Evolutionary conservation across 805 yeast species (phyloP), one percentile per base, ranked within the genome.

Genomic region (Jamesozyma hellenica): DNA sequence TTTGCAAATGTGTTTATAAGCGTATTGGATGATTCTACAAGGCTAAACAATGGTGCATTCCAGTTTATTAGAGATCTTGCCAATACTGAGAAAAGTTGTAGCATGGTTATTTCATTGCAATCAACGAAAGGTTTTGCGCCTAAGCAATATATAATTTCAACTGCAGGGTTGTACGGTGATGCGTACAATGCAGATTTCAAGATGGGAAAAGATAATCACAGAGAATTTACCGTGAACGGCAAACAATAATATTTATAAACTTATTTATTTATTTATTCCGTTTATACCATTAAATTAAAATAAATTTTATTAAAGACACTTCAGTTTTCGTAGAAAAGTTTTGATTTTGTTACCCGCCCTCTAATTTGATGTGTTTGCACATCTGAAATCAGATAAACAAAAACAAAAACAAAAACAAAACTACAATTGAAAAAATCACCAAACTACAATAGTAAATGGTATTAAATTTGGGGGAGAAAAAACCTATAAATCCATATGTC

Each of bases 201-300:
- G 23, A 21, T 21, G 8, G 8, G 23, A 21, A 8, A 34, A 11
- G 53, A 46, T 37, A 54, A 53, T 1, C 51, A 49, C 34, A 45
- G 49, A n/a, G 61, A 56, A 36, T 57, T 45, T 32, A 51, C 52
- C 3, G 36, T 49, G 10, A 23, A 35, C 13, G 18, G 28, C 2
- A 14, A 30, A 31, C n/a, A 21, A 4, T 21, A 21, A 21, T n/a
- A n/a, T 18, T 28, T 11, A 28, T 21, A 19, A 12, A 35, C 12
- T 10, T 15, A 4, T 9, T 9, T 6, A 28, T n/a, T 11, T n/a
- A 28, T 14, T 9, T n/a, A 28, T n/a, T n/a, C n/a, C n/a, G n/a
- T n/a, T n/a, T n/a, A n/a, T n/a, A n/a, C n/a, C n/a, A n/a, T n/a
- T n/a, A n/a, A n/a, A n/a, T n/a, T n/a, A n/a, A n/a, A n/a, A n/a